A percentile compares a stretch with the other conserved stretches of the same genome.
phyloP scores from a whole-genome alignment of 352 stramenopile species.

The Pythium insidiosum region DNA sequence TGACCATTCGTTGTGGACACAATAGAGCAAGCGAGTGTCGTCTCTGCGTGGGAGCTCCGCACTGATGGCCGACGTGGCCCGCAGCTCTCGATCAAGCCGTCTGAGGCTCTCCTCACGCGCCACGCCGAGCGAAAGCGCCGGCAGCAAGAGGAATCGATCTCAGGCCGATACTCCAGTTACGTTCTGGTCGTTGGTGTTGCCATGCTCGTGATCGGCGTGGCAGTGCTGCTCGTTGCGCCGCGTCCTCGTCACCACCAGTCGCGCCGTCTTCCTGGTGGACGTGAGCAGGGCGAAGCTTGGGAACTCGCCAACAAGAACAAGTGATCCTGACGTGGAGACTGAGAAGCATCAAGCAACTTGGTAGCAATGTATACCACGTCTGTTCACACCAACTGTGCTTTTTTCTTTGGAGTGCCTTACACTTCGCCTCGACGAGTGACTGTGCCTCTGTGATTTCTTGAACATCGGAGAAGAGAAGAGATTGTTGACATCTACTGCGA shows the following conservation, averaged over 20 bases:
- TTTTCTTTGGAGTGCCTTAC: no score
- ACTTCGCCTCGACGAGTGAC: no score
- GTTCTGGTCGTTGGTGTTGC: slow-evolving; percentile 36
- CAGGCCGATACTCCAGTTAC: slow-evolving; percentile 19
- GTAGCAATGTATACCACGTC: no score
- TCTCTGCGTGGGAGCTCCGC: slow-evolving; percentile 54
- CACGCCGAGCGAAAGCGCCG: slow-evolving; percentile 16
- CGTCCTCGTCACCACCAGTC: no score
- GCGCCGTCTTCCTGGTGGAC: no score
- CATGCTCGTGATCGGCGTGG: slow-evolving; percentile 33
- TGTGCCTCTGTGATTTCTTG: not conserved
- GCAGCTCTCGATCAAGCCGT: slow-evolving; percentile 38
- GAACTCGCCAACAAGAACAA: slow-evolving; percentile 42
- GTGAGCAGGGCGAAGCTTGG: slow-evolving; percentile 27
- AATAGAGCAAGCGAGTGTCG: slow-evolving; percentile 39
- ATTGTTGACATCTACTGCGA: not conserved
- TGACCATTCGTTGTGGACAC: not conserved
- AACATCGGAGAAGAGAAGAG: not conserved
- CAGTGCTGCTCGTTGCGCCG: slow-evolving; percentile 17
- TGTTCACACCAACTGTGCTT: no score
- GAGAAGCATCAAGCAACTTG: no score
- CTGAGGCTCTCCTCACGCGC: slow-evolving; percentile 24
- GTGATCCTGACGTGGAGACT: no score
- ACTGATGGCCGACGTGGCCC: slow-evolving; percentile 19
- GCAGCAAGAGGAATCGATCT: not conserved